Base-by-base conservation (phyloP, 2,329 filamentous ascomycete species). In the Emergomyces africanus region DNA sequence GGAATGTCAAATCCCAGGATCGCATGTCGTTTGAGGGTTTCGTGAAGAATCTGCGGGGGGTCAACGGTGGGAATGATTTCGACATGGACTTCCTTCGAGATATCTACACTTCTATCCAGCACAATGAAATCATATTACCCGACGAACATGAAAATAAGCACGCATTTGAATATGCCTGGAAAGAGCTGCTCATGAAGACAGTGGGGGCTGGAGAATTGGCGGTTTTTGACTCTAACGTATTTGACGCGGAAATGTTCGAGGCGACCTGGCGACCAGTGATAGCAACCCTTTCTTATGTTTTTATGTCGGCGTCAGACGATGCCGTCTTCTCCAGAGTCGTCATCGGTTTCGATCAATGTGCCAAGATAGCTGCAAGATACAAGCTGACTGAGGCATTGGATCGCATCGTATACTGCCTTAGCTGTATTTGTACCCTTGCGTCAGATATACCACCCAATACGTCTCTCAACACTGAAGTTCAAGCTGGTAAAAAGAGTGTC, bases 301-400 rank as follows among this genome's bases (percentile, higher is more conserved):
- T 99, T 77, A 95, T 97, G 87, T 97, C 92, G 41, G 95, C 95
- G 18, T 95, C 90, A 0, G 95, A 99, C 68, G 94, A 99, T 71
- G 84, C 92, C 0, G 94, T 99, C 2, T 99, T 96, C 70, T 89
- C 89, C 41, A 84, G 94, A 61, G 88, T 99, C 20, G 90, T 97
- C 33, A 89, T 89, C 54, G 94, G 94, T 1, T 99, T 99, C 68
- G 90, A 96, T 66, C 92, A 99, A 72, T 97, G 92, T 71, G 91
- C 94, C 20, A 87, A 89, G 61, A 95, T 99, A 64, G 92, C 94
- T 5, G 85, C 89, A 8, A 88, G 85, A 68, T 92, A 96, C 72
- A 83, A 82, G 14, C 80, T 95, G 66, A 88, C 82, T 0, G 91
- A 96, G 65, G 91, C 89, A 39, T 80, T 99, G 35, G 95, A 99